phyloP scores from a whole-genome alignment of 1,284 basidiomycete species.

The Naganishia sp. region DNA sequence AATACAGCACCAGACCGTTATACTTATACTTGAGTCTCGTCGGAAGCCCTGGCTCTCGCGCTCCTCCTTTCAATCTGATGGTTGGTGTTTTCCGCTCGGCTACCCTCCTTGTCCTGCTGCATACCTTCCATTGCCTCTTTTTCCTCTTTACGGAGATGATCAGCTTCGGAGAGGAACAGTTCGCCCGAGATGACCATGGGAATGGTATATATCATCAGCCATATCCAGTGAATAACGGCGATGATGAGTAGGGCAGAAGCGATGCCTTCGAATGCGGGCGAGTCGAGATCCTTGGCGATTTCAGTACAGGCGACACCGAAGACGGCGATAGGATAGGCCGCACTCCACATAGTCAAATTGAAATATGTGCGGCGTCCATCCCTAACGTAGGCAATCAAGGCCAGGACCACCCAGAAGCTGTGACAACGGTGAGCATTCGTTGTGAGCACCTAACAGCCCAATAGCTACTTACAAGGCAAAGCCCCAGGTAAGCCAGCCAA shows the following conservation, averaged over 20 bases:
- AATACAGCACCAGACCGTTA: background rate
- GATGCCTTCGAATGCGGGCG: constrained; percentile 34
- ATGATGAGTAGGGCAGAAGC: constrained; percentile 31
- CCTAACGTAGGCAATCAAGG: constrained; percentile 33
- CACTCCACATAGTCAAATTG: constrained; percentile 38
- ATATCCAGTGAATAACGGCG: constrained; percentile 36
- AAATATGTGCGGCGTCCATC: constrained; percentile 33
- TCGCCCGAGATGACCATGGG: constrained; percentile 35
- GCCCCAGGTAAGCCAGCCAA: constrained; percentile 34
- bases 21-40: constrained; percentile 13
- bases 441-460: background rate
- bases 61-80: constrained; percentile 1
- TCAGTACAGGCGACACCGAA: constrained; percentile 36
- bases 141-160: constrained; percentile 24
- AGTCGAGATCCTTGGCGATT: constrained; percentile 35
- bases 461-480: constrained; percentile 36
- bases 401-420: constrained; percentile 38
- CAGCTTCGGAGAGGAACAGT: constrained; percentile 34
- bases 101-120: background rate
- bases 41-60: constrained; percentile 10
- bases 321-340: constrained; percentile 34
- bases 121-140: constrained; percentile 21
- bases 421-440: background rate
- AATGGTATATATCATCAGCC: constrained; percentile 32
- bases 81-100: background rate